Conservation (phyloP, 2,329 filamentous ascomycete species). For the Alternaria infectoria region DNA sequence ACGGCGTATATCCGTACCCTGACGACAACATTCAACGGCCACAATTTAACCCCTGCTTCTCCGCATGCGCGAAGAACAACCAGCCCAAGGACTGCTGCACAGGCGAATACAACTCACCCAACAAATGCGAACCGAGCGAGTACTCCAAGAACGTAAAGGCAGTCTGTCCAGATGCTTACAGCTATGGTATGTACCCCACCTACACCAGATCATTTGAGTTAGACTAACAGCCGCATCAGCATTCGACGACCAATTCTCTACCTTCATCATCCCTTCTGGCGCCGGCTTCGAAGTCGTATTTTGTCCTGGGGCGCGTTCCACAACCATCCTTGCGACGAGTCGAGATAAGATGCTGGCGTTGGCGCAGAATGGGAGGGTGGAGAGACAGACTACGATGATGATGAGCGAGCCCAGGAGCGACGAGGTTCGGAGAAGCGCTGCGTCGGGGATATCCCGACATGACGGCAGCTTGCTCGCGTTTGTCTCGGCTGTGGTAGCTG, state of each 20-base stretch:
- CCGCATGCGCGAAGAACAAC: slow-evolving; percentile 74
- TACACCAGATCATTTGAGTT: neutral
- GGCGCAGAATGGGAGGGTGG: slow-evolving; percentile 38
- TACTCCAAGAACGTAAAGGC: slow-evolving; percentile 75
- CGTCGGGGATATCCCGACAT: neutral
- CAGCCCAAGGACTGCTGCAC: slow-evolving; percentile 76
- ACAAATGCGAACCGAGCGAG: slow-evolving; percentile 68
- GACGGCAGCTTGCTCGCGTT: slow-evolving; percentile 16
- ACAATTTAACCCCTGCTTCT: slow-evolving; percentile 77
- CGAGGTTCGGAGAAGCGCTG: slow-evolving; percentile 27
- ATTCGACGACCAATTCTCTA: slow-evolving; percentile 64
- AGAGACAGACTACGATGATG: slow-evolving; percentile 32
- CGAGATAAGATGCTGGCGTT: slow-evolving; percentile 43
- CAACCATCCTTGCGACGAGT: slow-evolving; percentile 54
- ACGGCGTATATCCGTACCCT: slow-evolving; percentile 80
- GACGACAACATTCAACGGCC: slow-evolving; percentile 75
- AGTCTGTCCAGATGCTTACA: slow-evolving; percentile 85
- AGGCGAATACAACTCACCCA: slow-evolving; percentile 68
- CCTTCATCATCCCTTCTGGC: slow-evolving; percentile 66
- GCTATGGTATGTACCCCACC: slow-evolving; percentile 65
- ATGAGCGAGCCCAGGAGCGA: slow-evolving; percentile 21
- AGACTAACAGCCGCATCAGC: slow-evolving; percentile 39
- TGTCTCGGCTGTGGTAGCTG: slow-evolving; percentile 3
- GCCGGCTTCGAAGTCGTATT: slow-evolving; percentile 81
- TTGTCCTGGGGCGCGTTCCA: slow-evolving; percentile 67